Evolutionary conservation across 2,329 filamentous ascomycete genomes (phyloP), one percentile per base, ranked within the genome.

Genomic region (Colletotrichum gigasporum): DNA sequence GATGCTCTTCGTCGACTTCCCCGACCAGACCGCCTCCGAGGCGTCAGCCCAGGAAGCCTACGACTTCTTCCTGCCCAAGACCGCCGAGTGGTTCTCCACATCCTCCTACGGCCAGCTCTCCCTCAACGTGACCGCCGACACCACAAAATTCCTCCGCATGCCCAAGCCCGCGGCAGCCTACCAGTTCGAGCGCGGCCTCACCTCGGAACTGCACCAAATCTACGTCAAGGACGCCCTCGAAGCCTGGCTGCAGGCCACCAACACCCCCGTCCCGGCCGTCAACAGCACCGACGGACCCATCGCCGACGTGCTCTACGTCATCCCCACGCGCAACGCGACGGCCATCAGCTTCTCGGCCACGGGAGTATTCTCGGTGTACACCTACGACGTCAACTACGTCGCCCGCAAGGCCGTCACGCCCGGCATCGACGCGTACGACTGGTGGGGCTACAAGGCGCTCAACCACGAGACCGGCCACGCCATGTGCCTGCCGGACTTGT

Each of bases 391-490:
- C 9, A 65, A 63, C 5, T 61, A 72, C 51, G 52, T 76, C 3
- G 73, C 75, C 20, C 69, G 65, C 22, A 76, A 74, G 61, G 66
- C 71, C n/a, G 71, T 76, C 2, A 77, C 74, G 0, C 71, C 78
- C 34, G 76, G 76, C 1, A 48, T 67, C 2, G 76, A 79, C 39
- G 69, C 71, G 0, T 78, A 73, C 54, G 45, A 53, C 10, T 63
- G 65, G 0, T 78, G 75, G 76, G 70, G 71, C 14, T 75, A 63
- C 47, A 76, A 76, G 54, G 71, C 73, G 5, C 59, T 78, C 7
- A 78, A 78, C 67, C 76, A 79, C 26, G 76, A 79, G 71, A 76
- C 74, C 0, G 76, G 76, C 5, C 77, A 79, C 48, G 65, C 77
- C 3, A 76, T 79, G 68, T 77, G 77, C 54, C 61, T 79, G 50